Evolutionary conservation across 169 alveolate genomes (phyloP).

Genomic region (Plasmodium coatneyi): DNA sequence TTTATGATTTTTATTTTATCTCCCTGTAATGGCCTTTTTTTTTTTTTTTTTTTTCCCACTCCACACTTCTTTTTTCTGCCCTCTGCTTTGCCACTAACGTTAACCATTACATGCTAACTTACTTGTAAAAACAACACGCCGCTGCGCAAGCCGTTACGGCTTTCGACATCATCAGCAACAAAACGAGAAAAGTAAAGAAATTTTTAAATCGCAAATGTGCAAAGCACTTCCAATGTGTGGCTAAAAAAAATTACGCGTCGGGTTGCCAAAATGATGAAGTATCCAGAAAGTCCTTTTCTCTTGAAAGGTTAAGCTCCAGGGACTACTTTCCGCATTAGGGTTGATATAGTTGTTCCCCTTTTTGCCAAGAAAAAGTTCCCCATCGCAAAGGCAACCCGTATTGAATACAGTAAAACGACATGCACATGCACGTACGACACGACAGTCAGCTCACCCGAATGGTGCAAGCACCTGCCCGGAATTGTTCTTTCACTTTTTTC

Average conservation of each 20-base stretch:
- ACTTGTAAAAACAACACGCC: background rate
- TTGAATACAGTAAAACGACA: background rate
- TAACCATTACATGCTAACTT: background rate
- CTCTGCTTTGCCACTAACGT: background rate
- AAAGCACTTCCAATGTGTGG: background rate
- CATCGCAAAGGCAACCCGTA: background rate
- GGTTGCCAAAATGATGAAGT: background rate
- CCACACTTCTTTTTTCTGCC: background rate
- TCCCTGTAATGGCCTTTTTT: background rate
- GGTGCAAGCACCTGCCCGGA: background rate
- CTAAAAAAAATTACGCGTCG: background rate
- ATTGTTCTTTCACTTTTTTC: background rate
- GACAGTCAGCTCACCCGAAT: background rate
- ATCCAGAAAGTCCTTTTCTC: background rate
- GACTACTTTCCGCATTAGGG: background rate
- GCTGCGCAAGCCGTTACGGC: background rate
- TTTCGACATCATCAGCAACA: background rate
- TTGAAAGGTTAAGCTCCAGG: background rate
- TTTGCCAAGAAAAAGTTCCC: background rate
- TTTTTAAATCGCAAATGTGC: background rate
- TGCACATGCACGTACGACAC: background rate
- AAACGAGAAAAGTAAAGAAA: conserved; percentile 4
- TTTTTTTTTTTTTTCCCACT: conserved; percentile 1
- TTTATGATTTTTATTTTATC: background rate
- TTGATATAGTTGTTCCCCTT: background rate